Conservation (phyloP, 257 asterid genomes). For the Nemophila menziesii region DNA sequence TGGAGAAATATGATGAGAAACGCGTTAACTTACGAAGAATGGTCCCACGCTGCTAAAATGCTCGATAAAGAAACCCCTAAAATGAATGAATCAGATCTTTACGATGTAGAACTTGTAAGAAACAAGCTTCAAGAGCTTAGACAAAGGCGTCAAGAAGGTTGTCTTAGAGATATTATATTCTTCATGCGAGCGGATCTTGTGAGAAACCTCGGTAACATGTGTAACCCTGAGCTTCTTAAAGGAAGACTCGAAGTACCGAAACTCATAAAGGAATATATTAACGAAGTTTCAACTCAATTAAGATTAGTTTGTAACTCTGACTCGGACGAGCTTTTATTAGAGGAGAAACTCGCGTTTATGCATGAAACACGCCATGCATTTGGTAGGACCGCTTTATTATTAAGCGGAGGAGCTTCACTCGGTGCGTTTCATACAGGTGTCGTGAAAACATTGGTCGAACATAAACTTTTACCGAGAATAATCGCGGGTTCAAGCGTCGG, state of each 20-base stretch:
- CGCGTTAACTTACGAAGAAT: slow-evolving; percentile 70
- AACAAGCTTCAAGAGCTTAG: slow-evolving; percentile 68
- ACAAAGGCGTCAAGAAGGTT: slow-evolving; percentile 71
- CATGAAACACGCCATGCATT: slow-evolving; percentile 82
- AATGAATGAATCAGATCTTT: slow-evolving; percentile 53
- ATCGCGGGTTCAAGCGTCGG: slow-evolving; percentile 89
- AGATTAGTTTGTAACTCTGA: slow-evolving; percentile 73
- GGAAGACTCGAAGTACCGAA: slow-evolving; percentile 68
- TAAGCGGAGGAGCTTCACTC: slow-evolving; percentile 80
- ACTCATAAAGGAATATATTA: slow-evolving; percentile 72
- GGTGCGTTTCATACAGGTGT: slow-evolving; percentile 84
- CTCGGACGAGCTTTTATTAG: slow-evolving; percentile 66
- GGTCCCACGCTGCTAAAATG: slow-evolving; percentile 90
- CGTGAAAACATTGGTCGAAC: slow-evolving; percentile 68
- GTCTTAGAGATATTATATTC: slow-evolving; percentile 63
- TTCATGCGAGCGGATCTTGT: slow-evolving; percentile 78
- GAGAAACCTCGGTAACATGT: slow-evolving; percentile 72
- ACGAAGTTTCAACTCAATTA: slow-evolving; percentile 60
- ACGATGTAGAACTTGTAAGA: slow-evolving; percentile 63
- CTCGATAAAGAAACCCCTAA: slow-evolving; percentile 55
- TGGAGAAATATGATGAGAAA: slow-evolving; percentile 85
- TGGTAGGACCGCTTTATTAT: slow-evolving; percentile 70
- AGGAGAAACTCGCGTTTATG: slow-evolving; percentile 85
- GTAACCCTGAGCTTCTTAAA: slow-evolving; percentile 74
- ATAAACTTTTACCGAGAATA: slow-evolving; percentile 67